Percentiles rank a stretch among this genome's conserved stretches.
Conservation (phyloP, 2,329 filamentous ascomycete species). For the Xylariaceae sp. region DNA sequence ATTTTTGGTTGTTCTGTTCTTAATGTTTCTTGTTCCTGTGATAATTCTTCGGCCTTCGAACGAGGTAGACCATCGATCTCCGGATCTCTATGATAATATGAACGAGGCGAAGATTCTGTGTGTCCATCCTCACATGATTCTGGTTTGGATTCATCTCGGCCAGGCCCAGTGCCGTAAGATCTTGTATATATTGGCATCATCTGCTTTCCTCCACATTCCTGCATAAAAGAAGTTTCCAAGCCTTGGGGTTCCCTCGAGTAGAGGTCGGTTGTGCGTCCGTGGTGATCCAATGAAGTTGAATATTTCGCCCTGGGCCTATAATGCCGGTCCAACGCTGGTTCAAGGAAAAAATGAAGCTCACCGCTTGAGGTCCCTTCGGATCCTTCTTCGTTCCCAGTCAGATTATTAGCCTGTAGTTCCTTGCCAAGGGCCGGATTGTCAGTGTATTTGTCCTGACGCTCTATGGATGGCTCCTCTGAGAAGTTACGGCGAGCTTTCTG, state of each 20-base stretch:
- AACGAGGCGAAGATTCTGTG: constrained; percentile 8
- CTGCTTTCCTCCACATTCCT: constrained; percentile 38
- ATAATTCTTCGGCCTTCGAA: constrained; percentile 9
- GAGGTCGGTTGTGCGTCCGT: constrained; percentile 25
- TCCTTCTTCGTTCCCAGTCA: constrained; percentile 23
- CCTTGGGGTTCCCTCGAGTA: constrained; percentile 46
- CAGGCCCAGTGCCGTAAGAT: constrained; percentile 27
- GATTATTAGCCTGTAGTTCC: constrained; percentile 16
- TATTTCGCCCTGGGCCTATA: constrained; percentile 14
- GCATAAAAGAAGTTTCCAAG: constrained; percentile 43
- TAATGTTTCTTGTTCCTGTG: constrained; percentile 16
- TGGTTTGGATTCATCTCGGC: constrained; percentile 4
- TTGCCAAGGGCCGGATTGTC: constrained; percentile 3
- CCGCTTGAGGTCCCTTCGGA: constrained; percentile 22
- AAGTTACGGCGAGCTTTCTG: constrained; percentile 19
- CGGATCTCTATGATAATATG: constrained; percentile 25
- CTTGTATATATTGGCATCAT: constrained; percentile 36
- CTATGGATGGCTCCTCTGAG: constrained; percentile 20
- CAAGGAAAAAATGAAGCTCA: constrained; percentile 20
- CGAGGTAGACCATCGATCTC: constrained; percentile 26
- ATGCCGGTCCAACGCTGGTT: constrained; percentile 29
- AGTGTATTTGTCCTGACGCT: constrained; percentile 15
- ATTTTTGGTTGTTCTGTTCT: constrained; percentile 27
- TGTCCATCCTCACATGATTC: not conserved
- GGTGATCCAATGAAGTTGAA: constrained; percentile 1